Evolutionary conservation across 768 basidiomycete species (phyloP).

Genomic region (Austroboletus eburneus): DNA sequence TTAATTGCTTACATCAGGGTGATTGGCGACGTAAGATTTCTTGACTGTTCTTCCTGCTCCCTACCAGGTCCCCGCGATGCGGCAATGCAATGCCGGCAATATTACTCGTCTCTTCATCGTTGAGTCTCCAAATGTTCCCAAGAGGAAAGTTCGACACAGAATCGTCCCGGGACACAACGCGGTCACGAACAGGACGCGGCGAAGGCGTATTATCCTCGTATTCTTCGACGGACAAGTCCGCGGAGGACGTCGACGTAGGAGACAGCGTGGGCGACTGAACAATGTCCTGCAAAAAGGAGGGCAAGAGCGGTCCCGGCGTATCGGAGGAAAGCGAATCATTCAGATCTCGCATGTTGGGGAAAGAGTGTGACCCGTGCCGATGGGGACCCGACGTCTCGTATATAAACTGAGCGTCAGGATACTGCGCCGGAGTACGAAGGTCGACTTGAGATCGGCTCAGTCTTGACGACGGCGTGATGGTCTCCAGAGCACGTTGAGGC

Average conservation of each 20-base stretch:
- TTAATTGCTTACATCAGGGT: constrained; percentile 17
- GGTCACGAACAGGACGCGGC: constrained; percentile 26
- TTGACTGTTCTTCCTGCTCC: constrained; percentile 38
- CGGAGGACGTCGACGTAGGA: constrained; percentile 60
- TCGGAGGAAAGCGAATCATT: constrained; percentile 20
- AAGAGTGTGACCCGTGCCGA: constrained; percentile 39
- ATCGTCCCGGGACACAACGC: constrained; percentile 24
- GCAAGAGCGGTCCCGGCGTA: constrained; percentile 55
- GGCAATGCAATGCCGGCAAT: constrained; percentile 49
- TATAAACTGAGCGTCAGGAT: constrained; percentile 48
- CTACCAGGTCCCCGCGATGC: constrained; percentile 35
- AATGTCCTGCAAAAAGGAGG: constrained; percentile 73
- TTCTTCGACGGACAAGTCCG: constrained; percentile 64
- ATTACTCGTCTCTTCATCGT: constrained; percentile 64
- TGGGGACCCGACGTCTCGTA: constrained; percentile 60
- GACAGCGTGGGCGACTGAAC: constrained; percentile 65
- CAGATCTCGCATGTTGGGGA: constrained; percentile 27
- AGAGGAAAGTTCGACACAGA: constrained; percentile 31
- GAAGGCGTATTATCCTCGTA: constrained; percentile 35
- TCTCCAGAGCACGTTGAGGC: constrained; percentile 37
- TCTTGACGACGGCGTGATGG: constrained; percentile 32
- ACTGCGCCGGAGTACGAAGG: constrained; percentile 37
- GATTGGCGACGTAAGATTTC: constrained; percentile 34
- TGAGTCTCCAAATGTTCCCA: constrained; percentile 66
- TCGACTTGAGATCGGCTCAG: constrained; percentile 50